Evolutionary conservation across 2,329 filamentous ascomycete species (phyloP), one percentile per base, ranked within the genome.

Genomic region (Aspergillus alliaceus): DNA sequence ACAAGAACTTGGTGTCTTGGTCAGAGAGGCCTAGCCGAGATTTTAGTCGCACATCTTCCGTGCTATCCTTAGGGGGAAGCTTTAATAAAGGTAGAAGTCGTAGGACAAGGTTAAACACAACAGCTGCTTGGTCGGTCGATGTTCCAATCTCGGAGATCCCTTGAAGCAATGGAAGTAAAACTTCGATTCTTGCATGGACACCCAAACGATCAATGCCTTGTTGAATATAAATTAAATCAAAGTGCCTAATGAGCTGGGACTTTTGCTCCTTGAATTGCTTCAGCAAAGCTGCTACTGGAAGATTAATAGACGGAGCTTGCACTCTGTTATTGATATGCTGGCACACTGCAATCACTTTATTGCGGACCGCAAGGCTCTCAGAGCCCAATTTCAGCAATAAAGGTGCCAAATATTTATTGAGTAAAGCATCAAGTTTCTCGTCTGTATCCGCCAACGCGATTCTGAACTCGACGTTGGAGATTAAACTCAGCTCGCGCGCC

Each of bases 151-250:
- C 84, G 22, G 79, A 79, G 34, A 96, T 87, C 9, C 87, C 89
- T 61, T 83, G 80, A 15, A 93, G 76, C 9, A 92, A 75, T 2
- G 85, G 81, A 1, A 91, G 87, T n/a, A 97, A 75, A 4, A 96
- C 78, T 11, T 87, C 85, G 34, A 88, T 82, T 64, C 91, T 85
- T 40, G 93, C 89, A 53, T 76, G 72, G 11, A 81, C 72, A 2
- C 82, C 79, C 20, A 90, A 73, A 50, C 87, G 81, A 51, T 82
- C 82, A 44, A 90, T 80, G 37, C 93, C 95, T 70, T 96, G 91
- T 68, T 96, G 90, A 35, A 97, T 89, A 70, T 96, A 96, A 18
- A 90, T 82, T 39, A 98, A 79, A 74, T 98, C 93, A 65, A 97
- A 90, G 70, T 96, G 90, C 61, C 91, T 88, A 62, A 99, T 86